Base-by-base conservation (phyloP, 2,329 filamentous ascomycete species). In the Alternaria infectoria region DNA sequence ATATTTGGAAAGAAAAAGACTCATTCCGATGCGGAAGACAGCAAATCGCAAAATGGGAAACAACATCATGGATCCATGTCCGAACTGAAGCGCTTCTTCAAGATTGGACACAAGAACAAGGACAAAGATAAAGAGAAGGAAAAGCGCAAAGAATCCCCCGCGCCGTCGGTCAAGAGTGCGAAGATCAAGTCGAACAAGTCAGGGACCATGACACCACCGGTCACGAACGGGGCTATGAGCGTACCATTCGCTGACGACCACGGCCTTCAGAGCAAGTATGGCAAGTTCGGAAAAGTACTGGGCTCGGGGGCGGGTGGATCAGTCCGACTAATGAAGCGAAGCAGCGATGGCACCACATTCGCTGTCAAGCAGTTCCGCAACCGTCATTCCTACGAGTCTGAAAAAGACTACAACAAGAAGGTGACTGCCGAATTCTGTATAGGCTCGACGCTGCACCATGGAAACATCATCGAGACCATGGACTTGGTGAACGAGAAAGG, bases 341-440 rank as follows among this genome's bases (percentile, higher is more conserved):
- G 90, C 74, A 94, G 93, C 67, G 96, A 99, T 76, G 91, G 91
- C 25, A 93, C 93, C 7, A 96, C 96, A 0, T 99, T 99, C 80
- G 96, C 96, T 1, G 96, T 98, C 57, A 99, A 99, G 81, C 95
- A 99, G 77, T 99, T 99, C 81, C 87, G 96, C 57, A 90, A 95
- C 58, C 89, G 93, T 32, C 95, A 99, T 80, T 90, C 91, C 0
- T 97, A 97, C 81, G 96, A 99, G 81, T 93, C 91, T 2, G 92
- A 97, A 77, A 93, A 92, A 74, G 96, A 98, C 71, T 99, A 99
- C 76, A 93, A 93, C 71, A 99, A 99, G 82, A 99, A 99, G 79
- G 89, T 99, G 50, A 99, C 96, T 1, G 95, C 96, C 3, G 96
- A 99, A 77, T 99, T 99, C 80, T 99, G 96, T 77, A 95, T 99